Percentiles rank a stretch among this genome's conserved stretches.
phyloP scores from a whole-genome alignment of 768 basidiomycete species.

The Trametes elegans region DNA sequence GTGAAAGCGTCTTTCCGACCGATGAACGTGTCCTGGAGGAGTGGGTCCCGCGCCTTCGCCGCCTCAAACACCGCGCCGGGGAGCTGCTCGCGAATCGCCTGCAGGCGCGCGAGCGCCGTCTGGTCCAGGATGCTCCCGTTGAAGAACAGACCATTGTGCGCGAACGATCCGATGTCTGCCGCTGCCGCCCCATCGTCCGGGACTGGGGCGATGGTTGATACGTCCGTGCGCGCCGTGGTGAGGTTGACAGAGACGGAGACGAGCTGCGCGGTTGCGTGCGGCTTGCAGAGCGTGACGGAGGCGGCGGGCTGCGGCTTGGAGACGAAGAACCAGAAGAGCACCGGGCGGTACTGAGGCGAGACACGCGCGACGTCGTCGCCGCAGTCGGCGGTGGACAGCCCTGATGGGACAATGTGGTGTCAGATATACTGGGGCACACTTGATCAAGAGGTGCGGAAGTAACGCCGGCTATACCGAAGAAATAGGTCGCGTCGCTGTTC shows the following conservation, averaged over 20 bases:
- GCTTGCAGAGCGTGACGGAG: conserved; percentile 48
- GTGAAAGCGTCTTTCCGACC: conserved; percentile 39
- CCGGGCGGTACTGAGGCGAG: conserved; percentile 42
- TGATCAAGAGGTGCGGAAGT: not conserved
- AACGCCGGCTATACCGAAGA: conserved; percentile 41
- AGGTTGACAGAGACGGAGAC: conserved; percentile 45
- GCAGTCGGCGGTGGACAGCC: too few species aligned
- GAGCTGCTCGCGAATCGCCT: conserved; percentile 47
- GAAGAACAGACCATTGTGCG: conserved; percentile 57
- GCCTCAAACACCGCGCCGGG: conserved; percentile 52
- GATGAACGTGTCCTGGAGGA: conserved; percentile 39
- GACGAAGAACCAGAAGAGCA: conserved; percentile 59
- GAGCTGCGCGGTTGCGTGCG: conserved; percentile 43
- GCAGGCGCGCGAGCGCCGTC: conserved; percentile 38
- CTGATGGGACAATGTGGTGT: too few species aligned
- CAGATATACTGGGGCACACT: too few species aligned
- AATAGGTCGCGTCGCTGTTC: conserved; percentile 34
- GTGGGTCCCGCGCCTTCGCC: conserved; percentile 38
- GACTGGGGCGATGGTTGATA: conserved; percentile 39
- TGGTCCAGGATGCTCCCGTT: conserved; percentile 35
- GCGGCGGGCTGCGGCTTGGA: conserved; percentile 38
- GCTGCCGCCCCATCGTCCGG: conserved; percentile 43
- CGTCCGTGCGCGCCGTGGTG: conserved; percentile 41
- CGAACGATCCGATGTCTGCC: conserved; percentile 40
- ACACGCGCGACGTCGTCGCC: conserved; percentile 25